Evolutionary conservation across 768 basidiomycete genomes (phyloP), one percentile per base, ranked within the genome.

Genomic region (Panaeolus cyanescens): DNA sequence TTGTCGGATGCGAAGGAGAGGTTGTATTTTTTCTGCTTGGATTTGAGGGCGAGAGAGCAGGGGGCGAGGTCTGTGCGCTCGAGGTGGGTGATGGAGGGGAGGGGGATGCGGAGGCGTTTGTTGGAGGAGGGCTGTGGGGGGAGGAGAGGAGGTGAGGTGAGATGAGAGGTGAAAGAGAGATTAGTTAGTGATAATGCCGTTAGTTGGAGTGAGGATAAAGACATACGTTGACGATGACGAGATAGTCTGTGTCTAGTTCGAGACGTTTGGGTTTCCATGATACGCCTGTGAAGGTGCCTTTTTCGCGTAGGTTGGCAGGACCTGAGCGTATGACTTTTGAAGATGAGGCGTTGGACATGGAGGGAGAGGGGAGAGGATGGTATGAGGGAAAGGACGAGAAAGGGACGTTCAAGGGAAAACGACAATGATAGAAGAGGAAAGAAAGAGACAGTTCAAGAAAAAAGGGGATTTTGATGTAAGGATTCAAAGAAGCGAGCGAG

Each of bases 41-140:
- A 70, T 64, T 74, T 73, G 31, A 80, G 62, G 25, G 68, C 65
- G 25, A 81, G 70, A 28, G 76, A 78, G 62, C 73, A 74, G 8
- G 76, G 74, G 32, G 74, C 72, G 7, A 74, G 62, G 59, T 80
- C 78, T 0, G 75, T 73, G 13, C 79, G 75, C 56, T 81, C 79
- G 53, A 80, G 72, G 54, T 71, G 73, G 54, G 73, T 71, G 42
- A 81, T 73, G 57, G 72, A 73, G 55, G 68, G 66, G 31, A 79
- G 69, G 1, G 69, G 68, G 30, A 79, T 75, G 13, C 68, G 66
- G 22, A 61, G 70, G 15, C 67, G 68, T 54, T 66, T 69, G 40
- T 64, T 65, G 30, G 65, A 65, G 31, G 64, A 59, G n/a, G 68
- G 55, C 67, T 71, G 57, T 40, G 42, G 40, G 54, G 50, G 20